A percentile compares a stretch with the other conserved stretches of the same genome.
Conservation (phyloP, 768 basidiomycete species). For the Solioccasus polychromus region DNA sequence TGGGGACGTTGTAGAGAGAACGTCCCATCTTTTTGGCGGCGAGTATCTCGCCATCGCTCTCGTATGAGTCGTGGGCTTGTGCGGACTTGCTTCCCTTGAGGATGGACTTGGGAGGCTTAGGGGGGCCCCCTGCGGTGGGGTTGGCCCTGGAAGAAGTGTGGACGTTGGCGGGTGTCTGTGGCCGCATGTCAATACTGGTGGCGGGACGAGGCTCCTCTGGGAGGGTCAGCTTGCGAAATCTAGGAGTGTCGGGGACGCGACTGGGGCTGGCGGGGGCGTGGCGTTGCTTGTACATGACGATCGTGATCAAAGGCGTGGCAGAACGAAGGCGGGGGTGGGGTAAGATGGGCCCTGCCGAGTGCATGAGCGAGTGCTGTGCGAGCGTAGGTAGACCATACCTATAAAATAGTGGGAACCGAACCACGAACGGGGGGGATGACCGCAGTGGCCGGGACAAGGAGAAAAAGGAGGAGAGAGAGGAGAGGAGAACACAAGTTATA, state of each 20-base stretch:
- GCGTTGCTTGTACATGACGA: slow-evolving; percentile 25
- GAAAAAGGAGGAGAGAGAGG: slow-evolving; percentile 1
- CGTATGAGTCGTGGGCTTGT: slow-evolving; percentile 21
- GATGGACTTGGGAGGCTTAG: slow-evolving; percentile 27
- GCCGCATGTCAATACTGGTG: slow-evolving; percentile 15
- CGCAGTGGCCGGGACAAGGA: slow-evolving; percentile 27
- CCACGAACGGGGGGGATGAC: slow-evolving; percentile 16
- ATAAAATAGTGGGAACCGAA: slow-evolving; percentile 9
- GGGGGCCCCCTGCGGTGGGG: slow-evolving; percentile 21
- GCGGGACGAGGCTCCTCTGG: slow-evolving; percentile 19
- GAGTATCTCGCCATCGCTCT: slow-evolving; percentile 28
- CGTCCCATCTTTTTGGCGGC: slow-evolving; percentile 21
- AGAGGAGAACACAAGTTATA: slow-evolving; percentile 13
- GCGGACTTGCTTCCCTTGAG: slow-evolving; percentile 25
- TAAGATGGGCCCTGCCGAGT: slow-evolving; percentile 2
- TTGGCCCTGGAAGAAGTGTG: slow-evolving; percentile 18
- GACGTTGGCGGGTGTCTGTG: slow-evolving; percentile 16
- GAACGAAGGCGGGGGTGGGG: slow-evolving; percentile 12
- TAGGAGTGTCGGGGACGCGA: slow-evolving; percentile 23
- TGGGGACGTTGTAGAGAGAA: slow-evolving; percentile 22
- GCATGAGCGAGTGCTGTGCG: background rate
- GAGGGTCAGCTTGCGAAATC: slow-evolving; percentile 14
- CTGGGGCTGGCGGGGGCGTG: slow-evolving; percentile 12
- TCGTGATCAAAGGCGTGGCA: slow-evolving; percentile 25
- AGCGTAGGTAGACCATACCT: no score